Conservation (phyloP, 352 stramenopile genomes). For the Phytophthora fragariae region DNA sequence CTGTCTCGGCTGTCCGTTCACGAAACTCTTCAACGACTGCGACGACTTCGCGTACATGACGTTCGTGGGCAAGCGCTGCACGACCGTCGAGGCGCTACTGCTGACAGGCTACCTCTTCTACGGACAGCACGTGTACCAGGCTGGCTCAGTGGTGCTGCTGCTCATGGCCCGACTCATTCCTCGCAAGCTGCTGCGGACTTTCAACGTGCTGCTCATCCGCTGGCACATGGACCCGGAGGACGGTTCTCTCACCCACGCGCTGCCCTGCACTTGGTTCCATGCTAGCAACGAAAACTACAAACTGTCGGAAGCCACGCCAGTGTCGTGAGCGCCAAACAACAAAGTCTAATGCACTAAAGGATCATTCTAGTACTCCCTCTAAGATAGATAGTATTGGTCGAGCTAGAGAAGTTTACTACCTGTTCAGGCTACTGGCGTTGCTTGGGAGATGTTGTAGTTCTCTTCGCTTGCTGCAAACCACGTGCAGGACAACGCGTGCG, state of each 20-base stretch:
- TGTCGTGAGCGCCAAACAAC: neutral
- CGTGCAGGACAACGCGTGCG: constrained; percentile 15
- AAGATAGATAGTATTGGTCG: no score
- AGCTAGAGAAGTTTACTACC: no score
- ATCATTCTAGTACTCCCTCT: neutral
- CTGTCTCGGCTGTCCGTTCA: constrained; percentile 26
- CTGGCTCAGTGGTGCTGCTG: constrained; percentile 6
- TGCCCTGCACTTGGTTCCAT: neutral
- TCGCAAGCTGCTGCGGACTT: constrained; percentile 8
- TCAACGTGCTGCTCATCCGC: constrained; percentile 22
- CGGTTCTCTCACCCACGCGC: neutral
- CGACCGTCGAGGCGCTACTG: neutral
- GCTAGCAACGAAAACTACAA: constrained; percentile 3
- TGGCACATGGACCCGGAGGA: constrained; percentile 9
- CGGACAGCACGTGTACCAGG: constrained; percentile 1
- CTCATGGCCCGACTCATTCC: constrained; percentile 10
- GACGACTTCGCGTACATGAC: constrained; percentile 28
- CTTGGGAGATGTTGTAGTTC: constrained; percentile 5
- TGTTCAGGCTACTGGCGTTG: neutral
- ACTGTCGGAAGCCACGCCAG: neutral
- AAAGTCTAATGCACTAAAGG: neutral
- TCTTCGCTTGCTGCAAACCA: constrained; percentile 25
- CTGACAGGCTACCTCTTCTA: constrained; percentile 1
- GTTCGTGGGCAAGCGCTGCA: constrained; percentile 5
- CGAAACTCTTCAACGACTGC: constrained; percentile 33